Evolutionary conservation across 305 asterid species (phyloP).

Genomic region (Withania somnifera): DNA sequence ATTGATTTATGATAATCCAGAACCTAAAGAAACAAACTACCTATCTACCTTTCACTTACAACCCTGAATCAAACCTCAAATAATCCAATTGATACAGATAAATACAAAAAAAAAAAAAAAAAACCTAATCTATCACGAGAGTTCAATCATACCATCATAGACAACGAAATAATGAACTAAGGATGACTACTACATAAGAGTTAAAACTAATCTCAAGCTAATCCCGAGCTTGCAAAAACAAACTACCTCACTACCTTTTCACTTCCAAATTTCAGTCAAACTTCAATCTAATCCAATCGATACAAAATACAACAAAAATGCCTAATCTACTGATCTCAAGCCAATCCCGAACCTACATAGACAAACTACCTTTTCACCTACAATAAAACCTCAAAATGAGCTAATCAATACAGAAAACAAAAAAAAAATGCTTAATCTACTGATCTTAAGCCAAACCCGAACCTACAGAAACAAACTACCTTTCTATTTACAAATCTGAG

Average conservation of each 20-base stretch:
- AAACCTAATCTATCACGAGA: not conserved
- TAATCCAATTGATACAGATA: not conserved
- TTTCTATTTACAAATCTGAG: no score
- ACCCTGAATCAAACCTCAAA: not conserved
- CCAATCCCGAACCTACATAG: no score
- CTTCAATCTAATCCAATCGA: not conserved
- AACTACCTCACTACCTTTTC: not conserved
- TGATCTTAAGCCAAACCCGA: not conserved
- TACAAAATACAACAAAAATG: not conserved
- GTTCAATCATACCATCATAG: not conserved
- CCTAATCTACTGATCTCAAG: not conserved
- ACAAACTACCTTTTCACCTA: not conserved
- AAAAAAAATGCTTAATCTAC: no score
- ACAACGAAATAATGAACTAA: no score
- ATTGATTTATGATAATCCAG: not conserved
- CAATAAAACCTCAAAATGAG: no score
- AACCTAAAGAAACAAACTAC: not conserved
- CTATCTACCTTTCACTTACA: not conserved
- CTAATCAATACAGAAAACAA: no score
- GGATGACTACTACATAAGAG: not conserved
- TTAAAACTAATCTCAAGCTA: not conserved
- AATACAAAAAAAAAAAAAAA: not conserved
- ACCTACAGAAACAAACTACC: not conserved
- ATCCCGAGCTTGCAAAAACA: not conserved
- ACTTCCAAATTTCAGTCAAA: not conserved